phyloP scores from a whole-genome alignment of 2,329 filamentous ascomycete species.

The Zelopaecilomyces penicillatus region DNA sequence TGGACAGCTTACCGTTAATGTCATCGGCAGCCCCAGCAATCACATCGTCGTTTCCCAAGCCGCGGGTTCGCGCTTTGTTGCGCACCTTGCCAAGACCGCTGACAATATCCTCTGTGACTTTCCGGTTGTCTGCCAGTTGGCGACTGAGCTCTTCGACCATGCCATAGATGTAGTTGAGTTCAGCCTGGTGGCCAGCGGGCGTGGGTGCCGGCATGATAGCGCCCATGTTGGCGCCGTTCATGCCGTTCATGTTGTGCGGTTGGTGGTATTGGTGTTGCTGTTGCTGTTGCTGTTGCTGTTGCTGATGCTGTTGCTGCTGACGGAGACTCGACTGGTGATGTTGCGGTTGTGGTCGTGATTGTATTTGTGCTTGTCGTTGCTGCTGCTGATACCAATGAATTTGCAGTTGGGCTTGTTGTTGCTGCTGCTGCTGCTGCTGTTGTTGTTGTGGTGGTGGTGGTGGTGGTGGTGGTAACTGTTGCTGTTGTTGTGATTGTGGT shows the following conservation, averaged over 20 bases:
- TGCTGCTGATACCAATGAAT: slow-evolving; percentile 5
- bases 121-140: slow-evolving; percentile 53
- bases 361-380: background rate
- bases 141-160: slow-evolving; percentile 60
- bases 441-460: slow-evolving; percentile 12
- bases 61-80: slow-evolving; percentile 43
- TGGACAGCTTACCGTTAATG: slow-evolving; percentile 39
- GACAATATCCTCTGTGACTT: slow-evolving; percentile 55
- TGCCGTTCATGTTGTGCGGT: slow-evolving; percentile 35
- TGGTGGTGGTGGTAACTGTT: slow-evolving; percentile 11
- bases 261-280: slow-evolving; percentile 13
- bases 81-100: slow-evolving; percentile 54
- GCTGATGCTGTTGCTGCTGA: slow-evolving; percentile 9
- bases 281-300: slow-evolving; percentile 11
- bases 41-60: slow-evolving; percentile 50
- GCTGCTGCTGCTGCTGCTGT: slow-evolving; percentile 13
- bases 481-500: slow-evolving; percentile 22
- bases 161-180: slow-evolving; percentile 59
- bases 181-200: slow-evolving; percentile 59
- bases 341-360: slow-evolving; percentile 1
- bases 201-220: slow-evolving; percentile 46
- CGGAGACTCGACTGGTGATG: slow-evolving; percentile 8
- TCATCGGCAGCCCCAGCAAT: slow-evolving; percentile 48
- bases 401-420: slow-evolving; percentile 6
- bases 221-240: slow-evolving; percentile 40